Evolutionary conservation across 768 basidiomycete genomes (phyloP), one percentile per base, ranked within the genome.

Genomic region (Termitomyces sp.): DNA sequence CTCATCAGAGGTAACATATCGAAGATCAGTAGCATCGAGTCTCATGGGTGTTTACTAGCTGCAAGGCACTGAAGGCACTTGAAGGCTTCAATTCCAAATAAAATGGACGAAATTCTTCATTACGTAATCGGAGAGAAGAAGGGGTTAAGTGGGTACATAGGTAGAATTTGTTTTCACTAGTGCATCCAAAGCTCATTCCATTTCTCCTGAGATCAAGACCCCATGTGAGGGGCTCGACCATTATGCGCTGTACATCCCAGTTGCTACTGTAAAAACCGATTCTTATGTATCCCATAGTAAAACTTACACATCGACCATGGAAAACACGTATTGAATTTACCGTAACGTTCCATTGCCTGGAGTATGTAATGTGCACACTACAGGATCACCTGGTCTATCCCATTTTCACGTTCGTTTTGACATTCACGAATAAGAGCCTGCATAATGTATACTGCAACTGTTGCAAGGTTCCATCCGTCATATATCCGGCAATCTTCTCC

Each of bases 1-100:
- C 67, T 98, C 95, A 52, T 98, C 95, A 9, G 88, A 77, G 3
- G 90, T 86, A 55, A 98, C 76, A 71, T 98, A 99, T 71, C 96
- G 79, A 59, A 99, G 79, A 76, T 98, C 97, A 20, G 92, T 94
- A 22, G 90, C 92, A 70, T 97, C 94, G 52, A 98, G 80, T 76
- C 92, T 95, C 94, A 97, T 97, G 59, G 53, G 18, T 7, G 8
- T 18, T 41, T n/a, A 20, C 39, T 41, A 20, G 39, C 39, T n/a
- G 39, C 8, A n/a, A 41, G n/a, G 39, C 39, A 20, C 39, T 41
- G 39, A 20, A n/a, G n/a, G n/a, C n/a, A 37, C 29, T 29, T 29
- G 29, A 29, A 29, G 14, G 1, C 5, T n/a, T 20, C 47, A 31
- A 8, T 39, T n/a, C 36, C 42, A 50, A 53, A 53, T 53, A 29